Evolutionary conservation across 176 grass and related monocot species (phyloP), one percentile per base, ranked within the genome.

Genomic region (Avena atlantica): DNA sequence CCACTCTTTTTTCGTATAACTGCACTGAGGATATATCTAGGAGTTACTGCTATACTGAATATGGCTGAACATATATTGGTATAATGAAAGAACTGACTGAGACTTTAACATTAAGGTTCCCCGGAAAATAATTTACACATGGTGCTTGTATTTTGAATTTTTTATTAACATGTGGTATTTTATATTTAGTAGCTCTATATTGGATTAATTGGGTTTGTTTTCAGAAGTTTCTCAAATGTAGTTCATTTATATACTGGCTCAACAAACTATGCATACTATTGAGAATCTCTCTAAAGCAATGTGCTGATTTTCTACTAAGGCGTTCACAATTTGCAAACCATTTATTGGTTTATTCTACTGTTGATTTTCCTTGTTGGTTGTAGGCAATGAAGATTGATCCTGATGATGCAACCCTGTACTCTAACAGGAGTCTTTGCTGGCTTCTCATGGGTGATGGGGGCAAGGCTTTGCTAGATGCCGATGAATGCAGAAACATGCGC

Each of bases 381-480:
- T 51, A 75, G 72, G 72, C 72, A 24, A 51, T 51, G 6, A 2
- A 25, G 12, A 7, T 16, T 51, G 71, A 74, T 74, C 71, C 71
- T 8, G 45, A 74, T 27, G 45, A 75, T 51, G 72, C 72, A 50
- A 75, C 72, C 72, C 1, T 75, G 21, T 75, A 75, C 72, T 75
- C 47, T 3, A 75, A 75, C 21, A 75, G 72, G 45, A 75, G 21
- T 12, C 12, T 75, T 51, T 75, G 72, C 21, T 75, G 12, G 21
- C 72, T 75, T 25, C 47, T 24, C 47, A 75, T 75, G 72, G 72
- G 72, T 8, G 72, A 75, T 1, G 72, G 21, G 9, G 72, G 3
- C 12, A 75, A 75, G 47, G 72, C 71, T 50, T 49, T 74, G 45
- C 1, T 74, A 74, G 71, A 74, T 51, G 71, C 71, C 15, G 14